Base-by-base conservation (phyloP, 2,329 filamentous ascomycete species). In the Fusarium sulawesiense region DNA sequence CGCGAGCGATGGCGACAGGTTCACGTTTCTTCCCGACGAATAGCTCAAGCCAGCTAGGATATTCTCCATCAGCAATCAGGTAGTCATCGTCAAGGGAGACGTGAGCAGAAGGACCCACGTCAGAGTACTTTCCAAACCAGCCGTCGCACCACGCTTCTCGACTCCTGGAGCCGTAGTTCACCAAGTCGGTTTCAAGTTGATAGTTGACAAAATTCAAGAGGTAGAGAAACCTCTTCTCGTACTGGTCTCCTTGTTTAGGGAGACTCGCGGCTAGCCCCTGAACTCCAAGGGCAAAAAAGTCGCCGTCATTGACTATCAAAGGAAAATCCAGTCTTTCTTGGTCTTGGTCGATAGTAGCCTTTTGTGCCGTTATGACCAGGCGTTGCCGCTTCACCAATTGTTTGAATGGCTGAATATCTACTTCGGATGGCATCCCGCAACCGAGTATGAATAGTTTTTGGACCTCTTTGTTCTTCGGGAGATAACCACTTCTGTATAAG, bases 121-220 rank as follows among this genome's bases (percentile, higher is more conserved):
- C 44, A 3, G 55, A 30, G 2, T 37, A 62, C 4, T 40, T 47
- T 11, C 58, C 41, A 1, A 48, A 55, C 66, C 61, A 70, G 3
- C 34, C 48, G 7, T 70, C 61, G 7, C 16, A 14, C 41, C 62
- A 63, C 7, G 18, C 46, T 6, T 12, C 13, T 16, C 20, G 29
- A 6, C 18, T 25, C 3, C 34, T 20, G 2, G 18, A 40, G 1
- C 20, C 13, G 5, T 27, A 18, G 3, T 21, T 6, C 1, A 0
- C 0, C 8, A 55, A 50, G 29, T 34, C 55, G 4, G 2, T 0
- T 0, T 2, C 4, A 1, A 27, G 7, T 2, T 44, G 40, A 2
- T 6, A 1, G 2, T n/a, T 32, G 7, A 41, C 9, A 3, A n/a
- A 23, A 1, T 12, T 10, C 4, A 70, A 18, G 2, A 41, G 30